phyloP scores from a whole-genome alignment of 192 early-diverging fungal species.

The Globomyces pollinis-pini region DNA sequence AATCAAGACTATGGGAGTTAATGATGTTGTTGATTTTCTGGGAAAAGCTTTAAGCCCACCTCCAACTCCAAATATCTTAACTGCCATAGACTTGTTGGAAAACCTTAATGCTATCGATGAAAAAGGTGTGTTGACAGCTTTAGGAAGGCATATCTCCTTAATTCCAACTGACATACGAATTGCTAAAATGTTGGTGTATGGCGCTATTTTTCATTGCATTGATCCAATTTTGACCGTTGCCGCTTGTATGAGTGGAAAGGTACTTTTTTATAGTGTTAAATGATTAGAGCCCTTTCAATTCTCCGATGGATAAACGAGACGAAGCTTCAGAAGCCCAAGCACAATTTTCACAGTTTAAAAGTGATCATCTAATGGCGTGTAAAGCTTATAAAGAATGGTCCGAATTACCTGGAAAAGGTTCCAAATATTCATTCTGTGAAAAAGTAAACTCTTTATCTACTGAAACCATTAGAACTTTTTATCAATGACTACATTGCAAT shows the following conservation, averaged over 20 bases:
- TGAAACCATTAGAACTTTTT: too few relatives aligned
- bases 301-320: slow-evolving; percentile 41
- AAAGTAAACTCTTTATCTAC: neutral
- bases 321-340: slow-evolving; percentile 43
- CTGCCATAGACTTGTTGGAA: slow-evolving; percentile 19
- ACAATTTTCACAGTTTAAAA: slow-evolving; percentile 33
- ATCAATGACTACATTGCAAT: slow-evolving; percentile 40
- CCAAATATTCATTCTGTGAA: neutral
- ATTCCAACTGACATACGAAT: slow-evolving; percentile 37
- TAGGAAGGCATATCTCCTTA: slow-evolving; percentile 31
- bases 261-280: slow-evolving; percentile 45
- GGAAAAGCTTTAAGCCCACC: slow-evolving; percentile 36
- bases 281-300: slow-evolving; percentile 20
- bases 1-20: slow-evolving; percentile 35
- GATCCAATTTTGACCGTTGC: slow-evolving; percentile 38
- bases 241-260: slow-evolving; percentile 47
- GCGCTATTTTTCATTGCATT: slow-evolving; percentile 37
- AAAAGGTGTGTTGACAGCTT: slow-evolving; percentile 19
- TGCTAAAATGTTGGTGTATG: slow-evolving; percentile 41
- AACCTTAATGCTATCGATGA: slow-evolving; percentile 29
- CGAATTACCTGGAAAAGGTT: slow-evolving; percentile 16
- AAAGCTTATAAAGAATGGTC: slow-evolving; percentile 42
- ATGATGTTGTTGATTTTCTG: slow-evolving; percentile 25
- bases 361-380: slow-evolving; percentile 64
- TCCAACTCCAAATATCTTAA: slow-evolving; percentile 16